These are phyloP conservation scores for Apiospora koreana DNA, from an alignment of 2,329 filamentous ascomycete species.

Conservation along the genomic window DNA sequence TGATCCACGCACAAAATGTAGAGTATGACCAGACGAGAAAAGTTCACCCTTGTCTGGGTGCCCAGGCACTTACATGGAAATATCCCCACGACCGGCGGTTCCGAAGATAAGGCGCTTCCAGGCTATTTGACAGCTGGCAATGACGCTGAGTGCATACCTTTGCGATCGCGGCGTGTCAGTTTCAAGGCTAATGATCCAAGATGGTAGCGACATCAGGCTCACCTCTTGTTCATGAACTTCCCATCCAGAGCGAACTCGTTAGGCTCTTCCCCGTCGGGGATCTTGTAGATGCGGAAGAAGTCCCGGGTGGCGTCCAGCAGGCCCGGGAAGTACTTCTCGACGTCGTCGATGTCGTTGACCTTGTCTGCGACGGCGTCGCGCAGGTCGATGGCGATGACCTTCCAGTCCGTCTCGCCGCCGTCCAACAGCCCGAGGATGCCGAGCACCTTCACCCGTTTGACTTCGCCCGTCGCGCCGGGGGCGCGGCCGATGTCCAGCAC, in stretches of 20 bases:
- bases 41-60: conserved; percentile 11
- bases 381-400: conserved; percentile 96
- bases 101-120: conserved; percentile 92
- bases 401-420: conserved; percentile 99
- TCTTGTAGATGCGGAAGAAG: conserved; percentile 99
- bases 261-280: conserved; percentile 98
- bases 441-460: conserved; percentile 98
- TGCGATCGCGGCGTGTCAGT: conserved; percentile 16
- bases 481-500: conserved; percentile 98
- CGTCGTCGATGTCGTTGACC: conserved; percentile 95
- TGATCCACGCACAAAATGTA: not conserved
- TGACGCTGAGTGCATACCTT: conserved; percentile 86
- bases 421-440: conserved; percentile 97
- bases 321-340: conserved; percentile 92
- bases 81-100: conserved; percentile 72
- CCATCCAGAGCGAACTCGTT: conserved; percentile 99
- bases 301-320: conserved; percentile 94
- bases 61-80: conserved; percentile 70
- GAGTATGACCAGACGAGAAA: not conserved
- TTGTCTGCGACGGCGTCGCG: conserved; percentile 92
- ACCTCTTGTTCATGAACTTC: conserved; percentile 99
- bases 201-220: conserved; percentile 24
- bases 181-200: no score
- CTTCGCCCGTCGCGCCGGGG: conserved; percentile 86
- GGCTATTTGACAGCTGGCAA: conserved; percentile 89